Evolutionary conservation across 208 protist species (phyloP).

Genomic region (Leishmania lainsoni): DNA sequence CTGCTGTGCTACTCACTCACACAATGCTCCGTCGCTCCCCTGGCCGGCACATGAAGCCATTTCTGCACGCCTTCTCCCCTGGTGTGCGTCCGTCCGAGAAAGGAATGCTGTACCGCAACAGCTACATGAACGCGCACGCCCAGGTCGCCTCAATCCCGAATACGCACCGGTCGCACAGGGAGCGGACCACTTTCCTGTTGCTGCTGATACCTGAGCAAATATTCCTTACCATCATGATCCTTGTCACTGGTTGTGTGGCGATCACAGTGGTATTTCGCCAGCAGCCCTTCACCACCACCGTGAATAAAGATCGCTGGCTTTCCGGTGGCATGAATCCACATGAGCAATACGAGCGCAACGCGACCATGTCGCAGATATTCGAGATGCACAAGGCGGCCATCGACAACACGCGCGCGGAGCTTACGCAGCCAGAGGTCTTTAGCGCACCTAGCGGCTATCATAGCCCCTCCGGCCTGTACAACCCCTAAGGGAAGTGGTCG

Average conservation of each 20-base stretch:
- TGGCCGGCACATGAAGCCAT: slow-evolving; percentile 65
- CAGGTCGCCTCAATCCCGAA: slow-evolving; percentile 66
- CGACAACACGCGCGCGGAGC: slow-evolving; percentile 58
- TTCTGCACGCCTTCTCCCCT: slow-evolving; percentile 82
- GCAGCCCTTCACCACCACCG: slow-evolving; percentile 57
- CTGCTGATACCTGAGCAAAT: slow-evolving; percentile 80
- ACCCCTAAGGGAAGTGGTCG: slow-evolving; percentile 8
- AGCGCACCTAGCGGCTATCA: slow-evolving; percentile 52
- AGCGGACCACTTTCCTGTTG: slow-evolving; percentile 58
- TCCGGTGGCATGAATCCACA: slow-evolving; percentile 66
- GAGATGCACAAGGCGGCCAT: slow-evolving; percentile 66
- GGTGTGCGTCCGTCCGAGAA: slow-evolving; percentile 79
- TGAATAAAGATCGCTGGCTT: slow-evolving; percentile 61
- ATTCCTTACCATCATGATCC: slow-evolving; percentile 28
- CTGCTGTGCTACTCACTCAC: neutral
- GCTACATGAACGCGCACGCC: slow-evolving; percentile 83
- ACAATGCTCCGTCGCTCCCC: slow-evolving; percentile 64
- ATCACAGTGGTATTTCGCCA: slow-evolving; percentile 37
- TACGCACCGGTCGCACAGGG: slow-evolving; percentile 59
- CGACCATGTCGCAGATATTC: slow-evolving; percentile 77
- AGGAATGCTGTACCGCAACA: slow-evolving; percentile 90
- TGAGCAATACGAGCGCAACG: slow-evolving; percentile 77
- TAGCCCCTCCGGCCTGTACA: slow-evolving; percentile 61
- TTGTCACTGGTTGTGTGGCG: slow-evolving; percentile 10
- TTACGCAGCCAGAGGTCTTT: slow-evolving; percentile 64